These are phyloP conservation scores for Monascus purpureus DNA, from an alignment of 495 filamentous ascomycete genomes.

Conservation along the genomic window DNA sequence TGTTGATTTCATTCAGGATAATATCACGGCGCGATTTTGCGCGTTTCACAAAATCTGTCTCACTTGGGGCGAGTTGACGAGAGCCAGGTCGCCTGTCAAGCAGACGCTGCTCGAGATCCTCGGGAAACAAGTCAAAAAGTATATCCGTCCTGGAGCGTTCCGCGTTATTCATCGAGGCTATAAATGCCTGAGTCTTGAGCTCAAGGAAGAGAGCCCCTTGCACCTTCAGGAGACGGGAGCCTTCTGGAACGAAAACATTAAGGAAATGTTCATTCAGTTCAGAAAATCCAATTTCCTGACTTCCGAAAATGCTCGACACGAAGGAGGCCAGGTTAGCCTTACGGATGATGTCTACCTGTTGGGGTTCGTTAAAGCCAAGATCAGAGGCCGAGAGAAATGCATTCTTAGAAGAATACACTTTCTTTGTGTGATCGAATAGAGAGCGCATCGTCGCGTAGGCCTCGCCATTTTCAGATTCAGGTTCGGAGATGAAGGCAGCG, in stretches of 20 bases:
- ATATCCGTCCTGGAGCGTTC: slow-evolving; percentile 52
- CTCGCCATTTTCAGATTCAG: slow-evolving; percentile 61
- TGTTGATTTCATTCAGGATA: slow-evolving; percentile 47
- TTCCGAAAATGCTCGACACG: slow-evolving; percentile 68
- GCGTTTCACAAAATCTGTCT: slow-evolving; percentile 58
- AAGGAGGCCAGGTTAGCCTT: slow-evolving; percentile 82
- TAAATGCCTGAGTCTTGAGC: slow-evolving; percentile 76
- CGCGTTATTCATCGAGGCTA: slow-evolving; percentile 53
- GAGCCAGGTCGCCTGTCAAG: slow-evolving; percentile 50
- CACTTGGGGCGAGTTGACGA: slow-evolving; percentile 50
- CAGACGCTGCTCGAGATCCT: slow-evolving; percentile 48
- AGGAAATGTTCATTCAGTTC: slow-evolving; percentile 78
- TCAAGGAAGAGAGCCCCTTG: slow-evolving; percentile 63
- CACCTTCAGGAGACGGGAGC: slow-evolving; percentile 54
- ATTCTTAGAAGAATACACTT: slow-evolving; percentile 54
- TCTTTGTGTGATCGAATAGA: slow-evolving; percentile 70
- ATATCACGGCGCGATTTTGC: slow-evolving; percentile 51
- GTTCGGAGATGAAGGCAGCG: slow-evolving; percentile 54
- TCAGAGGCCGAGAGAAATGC: slow-evolving; percentile 61
- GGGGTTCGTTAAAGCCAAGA: slow-evolving; percentile 52
- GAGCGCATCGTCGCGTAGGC: slow-evolving; percentile 69
- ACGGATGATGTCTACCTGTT: slow-evolving; percentile 61
- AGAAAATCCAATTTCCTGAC: slow-evolving; percentile 66
- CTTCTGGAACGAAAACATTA: slow-evolving; percentile 68
- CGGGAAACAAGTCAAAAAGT: slow-evolving; percentile 61